Conservation (phyloP, 306 rosid species). For the Pyrus bretschneideri region DNA sequence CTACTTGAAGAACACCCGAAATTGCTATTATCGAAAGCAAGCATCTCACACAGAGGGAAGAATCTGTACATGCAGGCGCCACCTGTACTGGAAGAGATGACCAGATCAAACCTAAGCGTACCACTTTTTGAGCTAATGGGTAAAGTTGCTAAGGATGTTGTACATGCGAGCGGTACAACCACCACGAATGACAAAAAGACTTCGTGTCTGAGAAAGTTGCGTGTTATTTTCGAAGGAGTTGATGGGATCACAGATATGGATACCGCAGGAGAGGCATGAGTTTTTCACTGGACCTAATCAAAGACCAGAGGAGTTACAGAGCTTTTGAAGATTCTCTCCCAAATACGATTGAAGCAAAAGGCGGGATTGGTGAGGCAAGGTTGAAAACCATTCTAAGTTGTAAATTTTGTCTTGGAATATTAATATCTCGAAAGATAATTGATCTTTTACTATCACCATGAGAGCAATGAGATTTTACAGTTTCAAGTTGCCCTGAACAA, state of each 20-base stretch:
- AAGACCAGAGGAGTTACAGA: neutral
- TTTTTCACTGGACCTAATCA: constrained; percentile 3
- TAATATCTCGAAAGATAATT: neutral
- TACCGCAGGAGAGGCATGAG: constrained; percentile 75
- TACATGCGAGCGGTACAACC: constrained; percentile 69
- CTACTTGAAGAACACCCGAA: constrained; percentile 75
- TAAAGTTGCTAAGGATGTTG: constrained; percentile 50
- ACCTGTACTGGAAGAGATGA: constrained; percentile 92
- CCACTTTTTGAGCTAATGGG: constrained; percentile 72
- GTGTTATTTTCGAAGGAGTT: constrained; percentile 63
- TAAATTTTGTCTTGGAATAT: constrained; percentile 4
- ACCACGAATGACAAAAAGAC: constrained; percentile 49
- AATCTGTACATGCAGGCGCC: constrained; percentile 96
- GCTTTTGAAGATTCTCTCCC: constrained; percentile 22
- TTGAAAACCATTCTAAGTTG: constrained; percentile 22
- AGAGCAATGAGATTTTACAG: constrained; percentile 6
- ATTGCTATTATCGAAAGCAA: constrained; percentile 70
- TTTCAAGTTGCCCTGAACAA: neutral
- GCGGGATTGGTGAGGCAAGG: constrained; percentile 31
- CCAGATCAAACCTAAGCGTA: constrained; percentile 64
- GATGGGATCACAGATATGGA: constrained; percentile 90
- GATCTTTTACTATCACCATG: neutral
- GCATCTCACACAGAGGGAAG: constrained; percentile 67
- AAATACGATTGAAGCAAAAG: constrained; percentile 11
- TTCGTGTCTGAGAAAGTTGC: constrained; percentile 64